A percentile compares a stretch with the other conserved stretches of the same genome.
These are phyloP conservation scores for Tremella yokohamensis DNA, from an alignment of 768 basidiomycete species.

Conservation along the genomic window DNA sequence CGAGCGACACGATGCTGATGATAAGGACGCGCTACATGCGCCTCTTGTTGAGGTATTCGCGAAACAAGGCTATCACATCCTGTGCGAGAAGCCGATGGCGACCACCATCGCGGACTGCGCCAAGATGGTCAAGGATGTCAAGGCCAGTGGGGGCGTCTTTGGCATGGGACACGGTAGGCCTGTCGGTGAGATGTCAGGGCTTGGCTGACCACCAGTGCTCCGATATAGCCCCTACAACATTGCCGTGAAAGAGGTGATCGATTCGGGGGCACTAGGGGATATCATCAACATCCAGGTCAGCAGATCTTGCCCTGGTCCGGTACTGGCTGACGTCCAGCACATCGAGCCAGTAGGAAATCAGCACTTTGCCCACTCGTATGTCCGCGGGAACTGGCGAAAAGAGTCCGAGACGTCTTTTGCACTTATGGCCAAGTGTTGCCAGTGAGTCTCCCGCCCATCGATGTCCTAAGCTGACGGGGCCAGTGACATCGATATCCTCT, in stretches of 20 bases:
- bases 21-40: conserved; percentile 70
- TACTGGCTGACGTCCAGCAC: conserved; percentile 52
- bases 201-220: conserved; percentile 58
- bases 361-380: conserved; percentile 87
- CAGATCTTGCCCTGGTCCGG: neutral
- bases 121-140: conserved; percentile 68
- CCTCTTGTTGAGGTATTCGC: conserved; percentile 73
- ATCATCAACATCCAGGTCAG: conserved; percentile 68
- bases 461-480: conserved; percentile 6
- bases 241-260: conserved; percentile 67
- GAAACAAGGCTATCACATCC: conserved; percentile 76
- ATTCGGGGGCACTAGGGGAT: conserved; percentile 67
- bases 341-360: conserved; percentile 78
- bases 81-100: conserved; percentile 92
- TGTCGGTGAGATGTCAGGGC: neutral
- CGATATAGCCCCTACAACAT: conserved; percentile 80
- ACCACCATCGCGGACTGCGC: conserved; percentile 69
- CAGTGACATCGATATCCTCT: conserved; percentile 73
- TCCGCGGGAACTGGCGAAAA: conserved; percentile 74
- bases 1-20: neutral
- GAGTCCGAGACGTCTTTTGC: conserved; percentile 71
- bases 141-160: conserved; percentile 67
- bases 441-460: conserved; percentile 56
- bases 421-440: conserved; percentile 85
- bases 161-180: conserved; percentile 77